phyloP scores from a whole-genome alignment of 1,139 yeast species.

The Wickerhamomyces sp. region DNA sequence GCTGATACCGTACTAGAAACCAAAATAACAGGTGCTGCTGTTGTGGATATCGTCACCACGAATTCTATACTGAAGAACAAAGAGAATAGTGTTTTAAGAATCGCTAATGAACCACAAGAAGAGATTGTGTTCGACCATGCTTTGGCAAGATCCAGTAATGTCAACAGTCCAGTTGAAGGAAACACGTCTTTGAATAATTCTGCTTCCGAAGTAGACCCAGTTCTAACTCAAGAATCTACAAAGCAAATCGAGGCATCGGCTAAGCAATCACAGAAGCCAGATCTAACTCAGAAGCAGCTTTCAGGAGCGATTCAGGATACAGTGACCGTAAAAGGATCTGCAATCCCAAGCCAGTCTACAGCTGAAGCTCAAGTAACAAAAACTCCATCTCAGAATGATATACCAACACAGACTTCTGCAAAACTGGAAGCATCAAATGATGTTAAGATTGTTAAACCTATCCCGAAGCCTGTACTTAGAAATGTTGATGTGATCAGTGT shows the following conservation, averaged over 20 bases:
- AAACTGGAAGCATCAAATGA: background rate
- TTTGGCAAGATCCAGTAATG: constrained; percentile 21
- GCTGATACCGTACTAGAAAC: too few species aligned
- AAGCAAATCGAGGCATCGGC: background rate
- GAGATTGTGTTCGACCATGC: constrained; percentile 20
- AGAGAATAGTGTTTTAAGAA: background rate
- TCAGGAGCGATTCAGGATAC: too few species aligned
- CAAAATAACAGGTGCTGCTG: background rate
- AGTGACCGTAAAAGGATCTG: too few species aligned
- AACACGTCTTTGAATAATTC: background rate
- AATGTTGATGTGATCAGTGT: constrained; percentile 1
- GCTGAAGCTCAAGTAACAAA: too few species aligned
- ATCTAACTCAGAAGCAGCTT: too few species aligned
- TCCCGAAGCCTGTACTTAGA: background rate
- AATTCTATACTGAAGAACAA: background rate
- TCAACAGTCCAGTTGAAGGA: constrained; percentile 14
- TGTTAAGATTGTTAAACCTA: background rate
- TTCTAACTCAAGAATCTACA: background rate
- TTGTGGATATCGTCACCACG: background rate
- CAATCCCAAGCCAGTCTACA: too few species aligned
- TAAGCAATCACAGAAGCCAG: too few species aligned
- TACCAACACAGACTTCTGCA: background rate
- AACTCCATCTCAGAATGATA: background rate
- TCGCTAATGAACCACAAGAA: constrained; percentile 15
- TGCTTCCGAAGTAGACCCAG: background rate